Conservation (phyloP, 164 flowering plant species). For the Stephania japonica region DNA sequence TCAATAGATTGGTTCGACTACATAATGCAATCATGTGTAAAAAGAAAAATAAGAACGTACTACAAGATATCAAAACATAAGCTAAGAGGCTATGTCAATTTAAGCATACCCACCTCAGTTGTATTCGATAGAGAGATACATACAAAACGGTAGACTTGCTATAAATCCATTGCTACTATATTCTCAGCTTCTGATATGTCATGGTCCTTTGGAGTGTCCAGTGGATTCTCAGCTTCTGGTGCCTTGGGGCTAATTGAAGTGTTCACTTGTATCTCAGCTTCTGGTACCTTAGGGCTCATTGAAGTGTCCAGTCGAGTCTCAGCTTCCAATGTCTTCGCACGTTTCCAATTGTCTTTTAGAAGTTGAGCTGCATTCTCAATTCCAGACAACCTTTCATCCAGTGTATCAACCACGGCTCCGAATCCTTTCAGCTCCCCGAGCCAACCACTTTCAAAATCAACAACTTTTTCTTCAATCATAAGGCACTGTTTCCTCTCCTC, state of each 20-base stretch:
- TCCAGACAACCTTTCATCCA: conserved; percentile 22
- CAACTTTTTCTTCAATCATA: conserved; percentile 30
- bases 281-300: too few relatives aligned
- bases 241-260: too few relatives aligned
- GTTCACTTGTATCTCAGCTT: too few relatives aligned
- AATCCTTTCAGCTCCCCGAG: conserved; percentile 18
- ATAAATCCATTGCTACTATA: neutral
- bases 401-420: conserved; percentile 13
- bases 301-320: neutral
- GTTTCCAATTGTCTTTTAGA: conserved; percentile 29
- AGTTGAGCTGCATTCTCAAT: conserved; percentile 22
- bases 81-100: neutral
- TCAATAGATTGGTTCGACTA: neutral
- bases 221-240: too few relatives aligned
- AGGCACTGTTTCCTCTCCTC: conserved; percentile 43
- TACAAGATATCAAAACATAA: neutral
- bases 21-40: neutral
- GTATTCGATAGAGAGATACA: conserved; percentile 1
- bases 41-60: neutral
- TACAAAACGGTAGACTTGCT: neutral
- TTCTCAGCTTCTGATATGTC: too few relatives aligned
- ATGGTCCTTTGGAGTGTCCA: too few relatives aligned
- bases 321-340: conserved; percentile 17
- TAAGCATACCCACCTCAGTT: neutral
- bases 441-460: conserved; percentile 32